Evolutionary conservation across 352 stramenopile genomes (phyloP).

Genomic region (Thalassiosira mediterranea): DNA sequence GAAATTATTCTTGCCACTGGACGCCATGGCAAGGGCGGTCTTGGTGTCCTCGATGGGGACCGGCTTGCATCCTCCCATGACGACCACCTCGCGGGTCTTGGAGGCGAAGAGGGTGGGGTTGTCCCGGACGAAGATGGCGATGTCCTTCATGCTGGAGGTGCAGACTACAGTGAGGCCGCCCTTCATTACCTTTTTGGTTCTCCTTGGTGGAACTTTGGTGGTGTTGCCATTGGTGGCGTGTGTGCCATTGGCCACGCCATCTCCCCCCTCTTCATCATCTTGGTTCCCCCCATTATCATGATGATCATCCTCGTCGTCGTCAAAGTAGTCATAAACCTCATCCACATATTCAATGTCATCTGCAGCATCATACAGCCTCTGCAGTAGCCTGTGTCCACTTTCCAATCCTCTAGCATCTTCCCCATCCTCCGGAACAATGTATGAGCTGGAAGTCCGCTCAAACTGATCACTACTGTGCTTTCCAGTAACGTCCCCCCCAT

Average conservation of each 20-base stretch:
- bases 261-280: conserved; percentile 1
- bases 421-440: conserved; percentile 45
- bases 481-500: conserved; percentile 50
- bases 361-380: conserved; percentile 53
- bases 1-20: background rate
- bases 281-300: no score
- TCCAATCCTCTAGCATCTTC: conserved; percentile 44
- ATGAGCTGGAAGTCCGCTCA: conserved; percentile 37
- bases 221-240: background rate
- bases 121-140: conserved; percentile 48
- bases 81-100: conserved; percentile 50
- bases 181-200: conserved; percentile 24
- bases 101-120: conserved; percentile 54
- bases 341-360: conserved; percentile 36
- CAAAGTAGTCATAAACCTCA: conserved; percentile 16
- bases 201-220: conserved; percentile 1
- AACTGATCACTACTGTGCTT: conserved; percentile 55
- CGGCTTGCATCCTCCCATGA: conserved; percentile 56
- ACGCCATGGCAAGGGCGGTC: background rate
- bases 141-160: conserved; percentile 57
- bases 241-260: background rate
- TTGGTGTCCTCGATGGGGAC: conserved; percentile 19
- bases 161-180: conserved; percentile 50
- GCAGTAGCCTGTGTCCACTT: conserved; percentile 46
- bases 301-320: no score